Evolutionary conservation across 1,139 yeast species (phyloP).

Genomic region (Nadsonia starkeyi-henricii): DNA sequence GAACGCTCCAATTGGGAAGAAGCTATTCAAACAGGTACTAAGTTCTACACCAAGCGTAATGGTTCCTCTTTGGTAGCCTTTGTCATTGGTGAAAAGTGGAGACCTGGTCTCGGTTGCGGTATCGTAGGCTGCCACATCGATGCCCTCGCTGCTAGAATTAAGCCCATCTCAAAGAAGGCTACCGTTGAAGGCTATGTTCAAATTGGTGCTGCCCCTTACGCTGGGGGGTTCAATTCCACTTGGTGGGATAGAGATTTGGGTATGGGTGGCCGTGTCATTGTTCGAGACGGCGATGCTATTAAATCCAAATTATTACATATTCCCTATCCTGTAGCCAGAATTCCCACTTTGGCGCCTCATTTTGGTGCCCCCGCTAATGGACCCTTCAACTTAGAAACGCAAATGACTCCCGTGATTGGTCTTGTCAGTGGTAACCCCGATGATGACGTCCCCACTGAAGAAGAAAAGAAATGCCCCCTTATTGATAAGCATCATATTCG

Average conservation of each 20-base stretch:
- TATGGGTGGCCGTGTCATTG: slow-evolving; percentile 75
- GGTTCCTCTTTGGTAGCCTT: slow-evolving; percentile 75
- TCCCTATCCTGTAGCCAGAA: slow-evolving; percentile 65
- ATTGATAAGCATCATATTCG: slow-evolving; percentile 56
- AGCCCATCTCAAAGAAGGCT: slow-evolving; percentile 61
- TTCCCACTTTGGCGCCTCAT: slow-evolving; percentile 86
- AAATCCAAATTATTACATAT: slow-evolving; percentile 56
- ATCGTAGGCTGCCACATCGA: slow-evolving; percentile 87
- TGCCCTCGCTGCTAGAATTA: slow-evolving; percentile 52
- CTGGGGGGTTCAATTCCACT: slow-evolving; percentile 54
- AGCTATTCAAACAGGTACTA: slow-evolving; percentile 36
- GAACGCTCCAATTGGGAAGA: slow-evolving; percentile 62
- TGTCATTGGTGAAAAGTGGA: slow-evolving; percentile 48
- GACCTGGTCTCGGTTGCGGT: slow-evolving; percentile 57
- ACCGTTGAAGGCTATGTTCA: slow-evolving; percentile 59
- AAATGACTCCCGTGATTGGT: slow-evolving; percentile 75
- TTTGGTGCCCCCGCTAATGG: slow-evolving; percentile 57
- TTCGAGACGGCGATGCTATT: slow-evolving; percentile 29
- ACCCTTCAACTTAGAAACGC: slow-evolving; percentile 73
- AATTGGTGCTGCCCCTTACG: slow-evolving; percentile 81
- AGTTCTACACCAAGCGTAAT: slow-evolving; percentile 63
- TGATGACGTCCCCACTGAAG: slow-evolving; percentile 22
- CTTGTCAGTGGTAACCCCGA: slow-evolving; percentile 10
- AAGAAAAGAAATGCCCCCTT: slow-evolving; percentile 37
- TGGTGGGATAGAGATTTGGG: slow-evolving; percentile 87